A percentile compares a stretch with the other conserved stretches of the same genome.
These are phyloP conservation scores for Magnolia kwangsiensis DNA, from an alignment of 164 flowering plant species.

Conservation along the genomic window DNA sequence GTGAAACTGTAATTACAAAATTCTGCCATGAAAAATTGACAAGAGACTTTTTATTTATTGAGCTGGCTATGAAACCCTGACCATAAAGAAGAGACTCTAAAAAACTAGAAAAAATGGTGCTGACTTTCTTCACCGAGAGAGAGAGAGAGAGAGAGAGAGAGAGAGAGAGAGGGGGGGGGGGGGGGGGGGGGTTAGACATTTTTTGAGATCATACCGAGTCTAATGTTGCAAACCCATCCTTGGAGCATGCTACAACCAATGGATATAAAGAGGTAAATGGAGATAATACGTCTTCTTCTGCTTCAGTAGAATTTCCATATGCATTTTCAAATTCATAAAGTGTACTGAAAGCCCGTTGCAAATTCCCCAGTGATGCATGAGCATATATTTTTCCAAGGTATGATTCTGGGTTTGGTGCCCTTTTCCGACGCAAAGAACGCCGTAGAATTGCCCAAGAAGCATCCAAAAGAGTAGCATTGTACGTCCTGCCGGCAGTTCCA, in stretches of 20 bases:
- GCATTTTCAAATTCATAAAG: slow-evolving; percentile 68
- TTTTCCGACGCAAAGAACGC: slow-evolving; percentile 74
- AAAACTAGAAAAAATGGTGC: not conserved
- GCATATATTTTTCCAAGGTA: slow-evolving; percentile 76
- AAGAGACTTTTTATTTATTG: no score
- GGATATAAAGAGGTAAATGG: slow-evolving; percentile 86
- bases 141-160: no score
- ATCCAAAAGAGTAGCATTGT: slow-evolving; percentile 57
- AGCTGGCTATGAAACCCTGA: no score
- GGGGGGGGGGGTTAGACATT: not conserved
- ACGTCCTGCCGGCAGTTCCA: slow-evolving; percentile 77
- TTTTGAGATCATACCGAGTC: slow-evolving; percentile 51
- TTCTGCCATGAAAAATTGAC: no score
- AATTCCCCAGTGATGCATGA: slow-evolving; percentile 64
- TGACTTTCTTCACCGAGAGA: no score
- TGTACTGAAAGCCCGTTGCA: slow-evolving; percentile 70
- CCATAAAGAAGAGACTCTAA: not conserved
- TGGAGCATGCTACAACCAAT: slow-evolving; percentile 78
- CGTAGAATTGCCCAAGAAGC: slow-evolving; percentile 80
- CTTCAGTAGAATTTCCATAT: slow-evolving; percentile 45
- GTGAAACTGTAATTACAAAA: no score
- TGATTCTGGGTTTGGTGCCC: slow-evolving; percentile 65
- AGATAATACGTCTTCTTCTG: slow-evolving; percentile 62
- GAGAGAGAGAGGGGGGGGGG: no score
- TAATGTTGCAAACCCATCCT: slow-evolving; percentile 80